phyloP scores from a whole-genome alignment of 2,329 filamentous ascomycete genomes.

The Escovopsis sp. region DNA sequence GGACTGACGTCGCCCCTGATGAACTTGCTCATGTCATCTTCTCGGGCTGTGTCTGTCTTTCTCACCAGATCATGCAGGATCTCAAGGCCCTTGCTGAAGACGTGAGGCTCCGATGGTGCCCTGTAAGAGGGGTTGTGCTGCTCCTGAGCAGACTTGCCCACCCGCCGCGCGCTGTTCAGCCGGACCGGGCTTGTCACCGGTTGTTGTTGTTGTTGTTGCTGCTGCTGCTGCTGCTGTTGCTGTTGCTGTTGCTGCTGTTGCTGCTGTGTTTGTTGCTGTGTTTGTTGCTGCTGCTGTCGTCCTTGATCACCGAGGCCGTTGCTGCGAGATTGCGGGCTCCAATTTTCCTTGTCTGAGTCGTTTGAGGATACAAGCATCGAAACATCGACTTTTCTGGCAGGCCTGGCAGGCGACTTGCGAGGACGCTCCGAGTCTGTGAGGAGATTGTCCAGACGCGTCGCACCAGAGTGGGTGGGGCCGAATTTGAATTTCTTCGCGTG shows the following conservation, averaged over 20 bases:
- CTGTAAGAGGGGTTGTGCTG: slow-evolving; percentile 21
- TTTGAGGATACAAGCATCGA: slow-evolving; percentile 23
- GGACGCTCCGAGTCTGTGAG: slow-evolving; percentile 14
- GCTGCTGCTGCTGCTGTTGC: too few species aligned
- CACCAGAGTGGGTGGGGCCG: slow-evolving; percentile 44
- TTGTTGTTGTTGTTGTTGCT: slow-evolving; percentile 1
- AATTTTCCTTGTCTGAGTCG: slow-evolving; percentile 95
- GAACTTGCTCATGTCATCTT: slow-evolving; percentile 56
- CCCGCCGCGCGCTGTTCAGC: slow-evolving; percentile 24
- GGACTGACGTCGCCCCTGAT: slow-evolving; percentile 54
- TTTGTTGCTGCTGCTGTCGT: slow-evolving; percentile 8
- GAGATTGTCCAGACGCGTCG: slow-evolving; percentile 42
- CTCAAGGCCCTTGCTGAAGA: slow-evolving; percentile 20
- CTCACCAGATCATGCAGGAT: slow-evolving; percentile 37
- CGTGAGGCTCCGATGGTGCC: slow-evolving; percentile 21
- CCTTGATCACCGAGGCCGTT: slow-evolving; percentile 19
- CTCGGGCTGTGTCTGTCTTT: slow-evolving; percentile 9
- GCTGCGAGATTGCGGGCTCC: slow-evolving; percentile 42
- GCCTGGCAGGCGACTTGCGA: slow-evolving; percentile 10
- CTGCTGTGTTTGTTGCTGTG: too few species aligned
- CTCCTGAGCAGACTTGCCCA: slow-evolving; percentile 27
- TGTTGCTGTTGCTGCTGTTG: too few species aligned
- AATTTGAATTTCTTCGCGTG: slow-evolving; percentile 48
- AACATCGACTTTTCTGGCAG: slow-evolving; percentile 22
- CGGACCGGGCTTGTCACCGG: slow-evolving; percentile 20